These are phyloP conservation scores for Elaeis guineensis DNA, from an alignment of 176 grass and related monocot species.

Conservation along the genomic window DNA sequence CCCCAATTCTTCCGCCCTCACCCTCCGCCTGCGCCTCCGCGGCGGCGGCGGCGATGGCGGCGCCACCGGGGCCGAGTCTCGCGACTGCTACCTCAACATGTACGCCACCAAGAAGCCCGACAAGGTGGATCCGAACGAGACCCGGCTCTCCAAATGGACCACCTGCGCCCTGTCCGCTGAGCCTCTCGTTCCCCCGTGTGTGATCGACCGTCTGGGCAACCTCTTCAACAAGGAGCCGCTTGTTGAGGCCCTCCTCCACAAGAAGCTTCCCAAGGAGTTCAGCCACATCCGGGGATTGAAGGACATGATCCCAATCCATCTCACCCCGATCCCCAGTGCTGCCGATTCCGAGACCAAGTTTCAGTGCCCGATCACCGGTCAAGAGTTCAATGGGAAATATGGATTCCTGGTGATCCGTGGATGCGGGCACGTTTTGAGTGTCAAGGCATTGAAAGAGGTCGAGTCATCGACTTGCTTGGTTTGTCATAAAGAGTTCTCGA, in stretches of 20 bases:
- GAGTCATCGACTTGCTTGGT: conserved; percentile 60
- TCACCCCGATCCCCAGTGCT: conserved; percentile 32
- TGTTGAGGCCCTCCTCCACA: conserved; percentile 78
- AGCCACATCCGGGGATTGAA: conserved; percentile 60
- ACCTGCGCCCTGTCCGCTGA: conserved; percentile 80
- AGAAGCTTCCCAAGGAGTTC: conserved; percentile 70
- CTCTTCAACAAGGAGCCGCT: conserved; percentile 89
- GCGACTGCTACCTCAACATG: conserved; percentile 98
- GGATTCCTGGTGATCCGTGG: conserved; percentile 50
- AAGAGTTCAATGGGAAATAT: conserved; percentile 87
- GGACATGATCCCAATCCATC: conserved; percentile 82
- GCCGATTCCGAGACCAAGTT: conserved; percentile 43
- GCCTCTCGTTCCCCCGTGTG: conserved; percentile 51
- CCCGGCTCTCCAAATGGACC: conserved; percentile 81
- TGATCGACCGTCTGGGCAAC: conserved; percentile 70
- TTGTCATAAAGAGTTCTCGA: conserved; percentile 69
- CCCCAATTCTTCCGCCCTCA: conserved; percentile 19
- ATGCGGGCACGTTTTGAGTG: conserved; percentile 74
- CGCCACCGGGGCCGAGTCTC: conserved; percentile 88
- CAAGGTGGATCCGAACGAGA: conserved; percentile 91
- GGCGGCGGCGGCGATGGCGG: conserved; percentile 90
- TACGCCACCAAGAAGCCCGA: conserved; percentile 88
- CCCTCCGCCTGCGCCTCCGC: conserved; percentile 45
- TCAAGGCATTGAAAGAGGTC: conserved; percentile 84
- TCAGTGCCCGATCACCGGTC: conserved; percentile 67